These are phyloP conservation scores for Chytriomyces hyalinus DNA, from an alignment of 192 early-diverging fungal species.

Conservation along the genomic window DNA sequence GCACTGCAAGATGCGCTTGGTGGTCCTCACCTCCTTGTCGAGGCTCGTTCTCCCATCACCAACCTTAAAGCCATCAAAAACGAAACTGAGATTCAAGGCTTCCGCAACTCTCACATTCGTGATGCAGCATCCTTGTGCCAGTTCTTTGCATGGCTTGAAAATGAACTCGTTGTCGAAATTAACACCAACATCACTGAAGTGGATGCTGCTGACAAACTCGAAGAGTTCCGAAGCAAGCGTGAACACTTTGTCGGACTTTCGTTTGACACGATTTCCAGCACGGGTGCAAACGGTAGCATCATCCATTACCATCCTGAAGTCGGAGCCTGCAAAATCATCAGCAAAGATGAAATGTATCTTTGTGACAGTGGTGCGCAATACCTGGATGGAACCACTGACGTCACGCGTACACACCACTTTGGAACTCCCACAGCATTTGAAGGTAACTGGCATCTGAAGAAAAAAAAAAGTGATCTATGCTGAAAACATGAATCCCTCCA, in stretches of 20 bases:
- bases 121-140: constrained; percentile 81
- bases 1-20: constrained; percentile 80
- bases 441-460: neutral
- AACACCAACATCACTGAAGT: constrained; percentile 75
- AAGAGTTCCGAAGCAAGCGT: constrained; percentile 75
- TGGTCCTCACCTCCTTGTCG: constrained; percentile 55
- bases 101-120: constrained; percentile 88
- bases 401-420: constrained; percentile 95
- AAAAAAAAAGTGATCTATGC: too few relatives aligned
- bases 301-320: constrained; percentile 96
- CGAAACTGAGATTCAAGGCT: constrained; percentile 84
- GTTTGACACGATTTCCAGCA: constrained; percentile 95
- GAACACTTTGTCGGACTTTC: constrained; percentile 88
- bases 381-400: constrained; percentile 94
- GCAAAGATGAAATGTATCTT: constrained; percentile 80
- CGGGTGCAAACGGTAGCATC: constrained; percentile 95
- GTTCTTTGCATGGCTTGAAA: constrained; percentile 95
- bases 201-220: constrained; percentile 84
- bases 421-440: constrained; percentile 81
- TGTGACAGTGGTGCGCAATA: constrained; percentile 98
- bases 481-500: too few relatives aligned
- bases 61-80: constrained; percentile 95
- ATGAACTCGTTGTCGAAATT: constrained; percentile 75
- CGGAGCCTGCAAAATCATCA: constrained; percentile 76
- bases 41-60: constrained; percentile 72